phyloP scores from a whole-genome alignment of 2,329 filamentous ascomycete species.

The Paecilomyces sp. region DNA sequence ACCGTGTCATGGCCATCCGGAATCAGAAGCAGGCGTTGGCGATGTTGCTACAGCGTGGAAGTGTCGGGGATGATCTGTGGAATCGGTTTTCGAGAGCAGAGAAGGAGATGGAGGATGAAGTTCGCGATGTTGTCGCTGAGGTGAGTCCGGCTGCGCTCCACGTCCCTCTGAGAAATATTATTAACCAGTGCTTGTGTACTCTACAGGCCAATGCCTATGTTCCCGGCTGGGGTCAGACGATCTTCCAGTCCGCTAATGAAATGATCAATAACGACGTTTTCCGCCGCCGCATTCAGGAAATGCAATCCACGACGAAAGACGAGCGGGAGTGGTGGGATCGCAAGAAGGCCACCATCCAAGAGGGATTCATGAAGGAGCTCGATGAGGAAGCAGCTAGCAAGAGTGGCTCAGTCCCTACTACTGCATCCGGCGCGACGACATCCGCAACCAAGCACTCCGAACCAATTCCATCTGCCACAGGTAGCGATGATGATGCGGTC shows the following conservation, averaged over 20 bases:
- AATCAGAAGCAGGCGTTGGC: slow-evolving; percentile 82
- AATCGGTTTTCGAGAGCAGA: slow-evolving; percentile 86
- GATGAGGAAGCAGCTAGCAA: slow-evolving; percentile 26
- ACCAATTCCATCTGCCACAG: slow-evolving; percentile 25
- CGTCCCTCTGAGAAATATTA: neutral
- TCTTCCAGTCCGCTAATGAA: slow-evolving; percentile 97
- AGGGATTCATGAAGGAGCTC: slow-evolving; percentile 78
- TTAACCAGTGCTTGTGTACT: slow-evolving; percentile 6
- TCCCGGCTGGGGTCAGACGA: slow-evolving; percentile 83
- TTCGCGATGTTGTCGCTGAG: slow-evolving; percentile 89
- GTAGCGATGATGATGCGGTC: slow-evolving; percentile 67
- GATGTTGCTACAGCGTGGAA: slow-evolving; percentile 76
- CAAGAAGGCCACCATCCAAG: slow-evolving; percentile 64
- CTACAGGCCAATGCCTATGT: slow-evolving; percentile 79
- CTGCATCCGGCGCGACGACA: slow-evolving; percentile 9
- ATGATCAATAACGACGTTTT: slow-evolving; percentile 79
- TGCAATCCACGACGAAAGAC: slow-evolving; percentile 61
- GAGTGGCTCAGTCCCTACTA: slow-evolving; percentile 5
- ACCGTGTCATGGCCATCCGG: slow-evolving; percentile 81
- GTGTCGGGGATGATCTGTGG: slow-evolving; percentile 93
- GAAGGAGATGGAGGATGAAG: slow-evolving; percentile 95
- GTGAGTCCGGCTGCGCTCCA: slow-evolving; percentile 41
- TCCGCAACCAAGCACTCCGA: slow-evolving; percentile 13
- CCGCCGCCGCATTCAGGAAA: slow-evolving; percentile 65
- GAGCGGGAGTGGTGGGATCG: slow-evolving; percentile 94